These are phyloP conservation scores for Beta lomatogona DNA, from an alignment of 179 eudicot species.

Conservation along the genomic window DNA sequence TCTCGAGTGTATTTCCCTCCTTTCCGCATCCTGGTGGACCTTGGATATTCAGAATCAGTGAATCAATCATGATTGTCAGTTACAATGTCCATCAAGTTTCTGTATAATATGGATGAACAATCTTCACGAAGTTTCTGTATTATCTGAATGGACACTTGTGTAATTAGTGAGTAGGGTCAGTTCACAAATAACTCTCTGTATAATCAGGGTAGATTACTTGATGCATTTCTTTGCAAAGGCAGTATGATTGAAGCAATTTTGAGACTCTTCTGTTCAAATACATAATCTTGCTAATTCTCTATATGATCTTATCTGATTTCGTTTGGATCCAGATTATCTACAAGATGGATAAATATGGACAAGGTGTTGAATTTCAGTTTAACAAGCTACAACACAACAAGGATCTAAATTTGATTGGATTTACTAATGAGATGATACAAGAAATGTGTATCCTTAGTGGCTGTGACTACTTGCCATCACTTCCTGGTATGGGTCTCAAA, in stretches of 20 bases:
- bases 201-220: not conserved
- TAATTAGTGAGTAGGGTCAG: too few relatives aligned
- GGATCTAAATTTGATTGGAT: conserved; percentile 71
- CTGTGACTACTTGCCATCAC: conserved; percentile 90
- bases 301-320: conserved; percentile 10
- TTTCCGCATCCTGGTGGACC: not conserved
- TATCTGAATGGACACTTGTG: too few relatives aligned
- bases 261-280: conserved; percentile 1
- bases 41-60: not conserved
- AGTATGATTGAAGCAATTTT: not conserved
- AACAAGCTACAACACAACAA: conserved; percentile 67
- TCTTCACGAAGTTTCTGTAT: not conserved
- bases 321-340: conserved; percentile 66
- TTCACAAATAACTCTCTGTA: not conserved
- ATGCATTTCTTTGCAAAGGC: not conserved
- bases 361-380: conserved; percentile 80
- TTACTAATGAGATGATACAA: conserved; percentile 84
- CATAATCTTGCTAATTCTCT: not conserved
- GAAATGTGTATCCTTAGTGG: conserved; percentile 97
- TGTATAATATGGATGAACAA: not conserved
- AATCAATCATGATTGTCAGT: not conserved
- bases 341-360: conserved; percentile 99
- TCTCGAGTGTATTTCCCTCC: not conserved
- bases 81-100: not conserved
- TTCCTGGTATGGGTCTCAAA: conserved; percentile 97